Conservation (phyloP, 306 rosid genomes). For the Mucuna pruriens region DNA sequence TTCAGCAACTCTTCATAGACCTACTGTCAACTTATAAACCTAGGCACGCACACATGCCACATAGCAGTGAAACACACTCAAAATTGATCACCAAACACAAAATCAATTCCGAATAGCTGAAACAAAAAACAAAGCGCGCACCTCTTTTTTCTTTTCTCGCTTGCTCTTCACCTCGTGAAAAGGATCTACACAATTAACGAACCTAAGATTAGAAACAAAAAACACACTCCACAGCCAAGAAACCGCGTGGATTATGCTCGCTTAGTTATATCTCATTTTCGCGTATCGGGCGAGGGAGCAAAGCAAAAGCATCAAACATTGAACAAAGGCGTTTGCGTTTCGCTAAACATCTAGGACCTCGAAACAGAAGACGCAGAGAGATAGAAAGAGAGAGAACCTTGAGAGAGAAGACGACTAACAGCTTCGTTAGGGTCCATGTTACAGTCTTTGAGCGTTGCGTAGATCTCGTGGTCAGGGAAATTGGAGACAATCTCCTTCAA, state of each 20-base stretch:
- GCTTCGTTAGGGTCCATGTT: slow-evolving; percentile 99
- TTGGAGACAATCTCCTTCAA: slow-evolving; percentile 90
- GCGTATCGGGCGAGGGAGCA: background rate
- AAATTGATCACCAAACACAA: background rate
- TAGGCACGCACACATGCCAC: slow-evolving; percentile 4
- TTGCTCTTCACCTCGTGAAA: slow-evolving; percentile 99
- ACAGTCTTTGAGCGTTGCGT: slow-evolving; percentile 87
- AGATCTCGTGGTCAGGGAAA: slow-evolving; percentile 95
- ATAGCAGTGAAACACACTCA: background rate
- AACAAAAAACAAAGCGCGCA: slow-evolving; percentile 8
- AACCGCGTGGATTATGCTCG: background rate
- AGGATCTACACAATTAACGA: slow-evolving; percentile 71
- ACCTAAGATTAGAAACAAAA: slow-evolving; percentile 43
- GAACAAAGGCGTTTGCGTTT: background rate
- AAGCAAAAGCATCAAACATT: background rate
- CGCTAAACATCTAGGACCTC: background rate
- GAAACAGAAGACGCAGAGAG: background rate
- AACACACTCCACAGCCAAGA: background rate
- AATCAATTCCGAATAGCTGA: background rate
- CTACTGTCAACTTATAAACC: background rate
- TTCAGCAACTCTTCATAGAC: background rate
- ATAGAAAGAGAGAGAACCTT: slow-evolving; percentile 58
- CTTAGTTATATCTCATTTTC: background rate
- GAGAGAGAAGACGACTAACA: slow-evolving; percentile 94
- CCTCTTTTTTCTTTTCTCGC: slow-evolving; percentile 97